phyloP scores from a whole-genome alignment of 768 basidiomycete species.

The Termitomyces sp. region DNA sequence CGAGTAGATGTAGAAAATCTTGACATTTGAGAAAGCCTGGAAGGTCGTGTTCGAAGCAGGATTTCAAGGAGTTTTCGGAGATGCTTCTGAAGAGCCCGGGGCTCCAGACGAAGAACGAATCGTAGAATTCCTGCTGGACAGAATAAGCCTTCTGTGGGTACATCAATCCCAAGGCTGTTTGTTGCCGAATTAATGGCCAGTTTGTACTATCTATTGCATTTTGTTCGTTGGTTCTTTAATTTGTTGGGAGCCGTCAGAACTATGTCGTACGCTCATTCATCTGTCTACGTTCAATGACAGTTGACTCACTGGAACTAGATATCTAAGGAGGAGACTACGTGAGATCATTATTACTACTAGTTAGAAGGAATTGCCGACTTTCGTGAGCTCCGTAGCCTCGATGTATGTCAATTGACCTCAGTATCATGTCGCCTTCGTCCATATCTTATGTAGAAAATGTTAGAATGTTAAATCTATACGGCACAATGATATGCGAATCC shows the following conservation, averaged over 20 bases:
- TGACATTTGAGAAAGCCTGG: constrained; percentile 25
- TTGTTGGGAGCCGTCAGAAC: neutral
- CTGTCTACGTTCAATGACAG: neutral
- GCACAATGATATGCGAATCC: no score
- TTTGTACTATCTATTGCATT: no score
- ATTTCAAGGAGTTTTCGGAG: constrained; percentile 50
- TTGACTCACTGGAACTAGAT: no score
- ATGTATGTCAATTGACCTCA: no score
- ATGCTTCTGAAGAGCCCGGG: constrained; percentile 35
- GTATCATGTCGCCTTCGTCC: no score
- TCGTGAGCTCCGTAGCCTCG: no score
- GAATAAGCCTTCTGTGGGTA: neutral
- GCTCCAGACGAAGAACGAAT: constrained; percentile 12
- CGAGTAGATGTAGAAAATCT: constrained; percentile 5
- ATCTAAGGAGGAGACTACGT: neutral
- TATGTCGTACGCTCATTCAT: neutral
- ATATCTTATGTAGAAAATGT: no score
- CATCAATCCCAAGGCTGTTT: neutral
- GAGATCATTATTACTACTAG: neutral
- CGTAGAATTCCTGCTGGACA: neutral
- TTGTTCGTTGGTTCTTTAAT: neutral
- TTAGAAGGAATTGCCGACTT: no score
- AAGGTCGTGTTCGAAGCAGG: constrained; percentile 43
- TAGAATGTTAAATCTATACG: no score
- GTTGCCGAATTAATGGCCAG: neutral